Base-by-base conservation (phyloP, 2,329 filamentous ascomycete species). In the Penicillium polonicum region DNA sequence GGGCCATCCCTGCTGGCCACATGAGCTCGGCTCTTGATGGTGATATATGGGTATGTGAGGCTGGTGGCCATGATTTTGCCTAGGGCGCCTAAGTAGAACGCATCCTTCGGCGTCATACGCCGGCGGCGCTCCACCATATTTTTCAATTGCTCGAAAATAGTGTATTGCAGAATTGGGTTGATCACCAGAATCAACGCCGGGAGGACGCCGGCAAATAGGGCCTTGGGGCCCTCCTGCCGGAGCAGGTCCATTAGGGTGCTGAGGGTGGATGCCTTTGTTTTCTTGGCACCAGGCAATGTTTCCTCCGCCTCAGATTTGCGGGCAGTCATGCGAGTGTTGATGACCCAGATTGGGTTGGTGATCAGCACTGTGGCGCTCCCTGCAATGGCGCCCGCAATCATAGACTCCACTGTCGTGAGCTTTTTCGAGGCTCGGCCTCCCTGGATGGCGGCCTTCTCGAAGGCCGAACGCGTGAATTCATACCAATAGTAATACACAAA, bases 401-500 rank as follows among this genome's bases (percentile, higher is more conserved):
- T 99, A 65, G 88, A 89, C 80, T 99, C 93, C 66, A 93, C 76
- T 0, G 94, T 96, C 19, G 91, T 94, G 73, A 99, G 88, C 74
- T 92, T 92, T 78, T 86, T 88, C 61, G 84, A 87, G 57, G 87
- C 84, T 63, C 91, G 87, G 35, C 89, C 90, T 54, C 89, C 82
- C 68, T 85, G 87, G 57, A 83, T 75, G 45, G 92, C 91, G 10
- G 91, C 90, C 63, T 83, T 79, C 64, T 80, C 91, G 79, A 97
- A 97, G 73, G 89, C 89, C 50, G 88, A 83, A 58, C 92, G 88
- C 62, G 92, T 94, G 90, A 91, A 99, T 80, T 99, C 94, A 78
- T 97, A 99, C 93, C 85, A 99, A 83, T 97, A 99, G 80, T 99
- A 99, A 83, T 99, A 99, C 48, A 99, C 93, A 74, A 99, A 99